Percentiles rank a stretch among this genome's conserved stretches.
phyloP scores from a whole-genome alignment of 306 rosid species.

The Chamaecrista fasciculata region DNA sequence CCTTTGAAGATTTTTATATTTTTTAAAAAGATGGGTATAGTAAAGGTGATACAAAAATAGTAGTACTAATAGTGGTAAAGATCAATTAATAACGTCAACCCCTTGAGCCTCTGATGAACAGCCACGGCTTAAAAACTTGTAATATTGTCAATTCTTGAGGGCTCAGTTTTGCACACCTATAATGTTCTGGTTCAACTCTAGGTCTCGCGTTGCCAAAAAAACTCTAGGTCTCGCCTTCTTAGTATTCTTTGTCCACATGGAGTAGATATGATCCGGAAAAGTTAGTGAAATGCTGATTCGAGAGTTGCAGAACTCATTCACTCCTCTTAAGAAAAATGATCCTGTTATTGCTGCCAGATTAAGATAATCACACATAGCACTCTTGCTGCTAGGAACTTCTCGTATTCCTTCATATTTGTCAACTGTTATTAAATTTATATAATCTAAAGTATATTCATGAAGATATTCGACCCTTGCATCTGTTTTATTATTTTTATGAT shows the following conservation, averaged over 20 bases:
- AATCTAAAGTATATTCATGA: background rate
- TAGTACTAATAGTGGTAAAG: background rate
- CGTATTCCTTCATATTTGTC: no score
- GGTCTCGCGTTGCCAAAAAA: no score
- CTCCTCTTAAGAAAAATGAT: background rate
- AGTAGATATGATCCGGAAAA: background rate
- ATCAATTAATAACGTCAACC: background rate
- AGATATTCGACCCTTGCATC: background rate
- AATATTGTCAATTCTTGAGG: background rate
- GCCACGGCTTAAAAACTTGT: background rate
- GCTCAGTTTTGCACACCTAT: background rate
- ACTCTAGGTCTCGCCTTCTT: no score
- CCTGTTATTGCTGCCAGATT: background rate
- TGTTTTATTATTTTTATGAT: background rate
- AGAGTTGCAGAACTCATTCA: background rate
- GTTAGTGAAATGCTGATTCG: background rate
- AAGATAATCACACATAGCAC: background rate
- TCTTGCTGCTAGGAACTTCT: background rate
- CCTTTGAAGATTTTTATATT: no score
- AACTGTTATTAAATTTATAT: background rate
- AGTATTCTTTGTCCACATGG: background rate
- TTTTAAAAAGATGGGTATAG: background rate
- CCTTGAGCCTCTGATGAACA: background rate
- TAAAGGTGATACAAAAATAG: background rate
- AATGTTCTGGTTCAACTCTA: background rate